Percentiles rank a stretch among this genome's conserved stretches.
phyloP scores from a whole-genome alignment of 2,329 filamentous ascomycete genomes.

The Cytospora leucostoma region DNA sequence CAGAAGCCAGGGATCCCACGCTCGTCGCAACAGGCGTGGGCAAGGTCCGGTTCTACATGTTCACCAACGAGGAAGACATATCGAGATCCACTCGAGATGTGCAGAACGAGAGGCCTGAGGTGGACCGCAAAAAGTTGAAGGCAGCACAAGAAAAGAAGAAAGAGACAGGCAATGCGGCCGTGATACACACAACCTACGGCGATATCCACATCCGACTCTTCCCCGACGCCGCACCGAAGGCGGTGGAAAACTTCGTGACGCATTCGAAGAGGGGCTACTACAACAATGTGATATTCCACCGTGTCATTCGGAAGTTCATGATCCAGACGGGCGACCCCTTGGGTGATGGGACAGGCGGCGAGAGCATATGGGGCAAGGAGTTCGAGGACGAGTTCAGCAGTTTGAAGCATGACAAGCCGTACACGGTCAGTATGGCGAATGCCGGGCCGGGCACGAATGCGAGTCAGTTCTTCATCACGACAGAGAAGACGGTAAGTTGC shows the following conservation, averaged over 20 bases:
- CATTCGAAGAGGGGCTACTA: conserved; percentile 91
- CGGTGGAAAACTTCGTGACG: conserved; percentile 96
- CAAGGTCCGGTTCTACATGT: conserved; percentile 96
- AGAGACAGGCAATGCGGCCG: conserved; percentile 75
- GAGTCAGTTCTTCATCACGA: conserved; percentile 98
- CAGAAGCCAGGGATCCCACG: conserved; percentile 87
- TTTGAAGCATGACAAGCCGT: conserved; percentile 91
- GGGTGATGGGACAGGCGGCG: conserved; percentile 86
- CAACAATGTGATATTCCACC: conserved; percentile 96
- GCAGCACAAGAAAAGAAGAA: conserved; percentile 60
- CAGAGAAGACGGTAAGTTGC: conserved; percentile 79
- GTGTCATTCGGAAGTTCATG: conserved; percentile 98
- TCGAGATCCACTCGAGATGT: conserved; percentile 85
- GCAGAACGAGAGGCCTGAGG: conserved; percentile 88
- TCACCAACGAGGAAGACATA: conserved; percentile 84
- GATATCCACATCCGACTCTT: conserved; percentile 94
- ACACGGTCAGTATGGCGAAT: conserved; percentile 97
- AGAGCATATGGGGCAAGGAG: conserved; percentile 89
- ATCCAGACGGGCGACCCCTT: conserved; percentile 85
- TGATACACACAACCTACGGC: conserved; percentile 89
- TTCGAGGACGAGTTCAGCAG: conserved; percentile 94
- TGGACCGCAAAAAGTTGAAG: conserved; percentile 59
- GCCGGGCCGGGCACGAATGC: conserved; percentile 94
- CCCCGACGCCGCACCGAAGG: conserved; percentile 87
- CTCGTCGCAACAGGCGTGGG: conserved; percentile 79